phyloP scores from a whole-genome alignment of 371 early-diverging fungal genomes.

The Apophysomyces trapeziformis region DNA sequence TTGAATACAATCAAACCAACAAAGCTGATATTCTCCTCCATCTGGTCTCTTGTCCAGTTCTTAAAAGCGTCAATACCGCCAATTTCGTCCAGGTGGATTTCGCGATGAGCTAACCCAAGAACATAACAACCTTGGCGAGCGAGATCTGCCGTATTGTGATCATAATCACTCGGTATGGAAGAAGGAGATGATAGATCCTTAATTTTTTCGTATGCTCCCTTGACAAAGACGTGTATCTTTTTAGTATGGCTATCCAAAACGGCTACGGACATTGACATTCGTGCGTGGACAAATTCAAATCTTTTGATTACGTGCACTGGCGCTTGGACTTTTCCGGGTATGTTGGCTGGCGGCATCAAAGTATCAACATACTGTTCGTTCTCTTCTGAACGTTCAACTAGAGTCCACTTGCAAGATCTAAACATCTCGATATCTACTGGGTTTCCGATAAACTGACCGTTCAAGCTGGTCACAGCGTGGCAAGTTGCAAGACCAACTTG shows the following conservation, averaged over 20 bases:
- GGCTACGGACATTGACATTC: conserved; percentile 80
- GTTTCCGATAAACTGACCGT: conserved; percentile 78
- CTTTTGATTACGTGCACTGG: conserved; percentile 58
- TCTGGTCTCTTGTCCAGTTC: conserved; percentile 49
- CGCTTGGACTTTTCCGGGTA: conserved; percentile 8
- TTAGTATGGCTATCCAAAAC: conserved; percentile 50
- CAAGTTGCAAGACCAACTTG: conserved; percentile 69
- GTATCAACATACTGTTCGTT: conserved; percentile 36
- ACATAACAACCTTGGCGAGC: conserved; percentile 76
- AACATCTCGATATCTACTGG: conserved; percentile 91
- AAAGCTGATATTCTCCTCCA: conserved; percentile 63
- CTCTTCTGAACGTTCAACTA: conserved; percentile 20
- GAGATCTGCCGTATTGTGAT: conserved; percentile 45
- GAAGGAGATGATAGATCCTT: conserved; percentile 43
- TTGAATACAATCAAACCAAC: conserved; percentile 78
- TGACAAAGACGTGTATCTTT: conserved; percentile 64
- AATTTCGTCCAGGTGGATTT: conserved; percentile 34
- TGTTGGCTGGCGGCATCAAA: conserved; percentile 24
- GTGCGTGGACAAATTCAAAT: conserved; percentile 80
- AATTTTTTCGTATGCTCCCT: conserved; percentile 78
- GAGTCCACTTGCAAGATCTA: conserved; percentile 54
- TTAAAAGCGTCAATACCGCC: conserved; percentile 33
- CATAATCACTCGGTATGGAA: conserved; percentile 63
- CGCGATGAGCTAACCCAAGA: conserved; percentile 63
- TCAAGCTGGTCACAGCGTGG: conserved; percentile 75